phyloP scores from a whole-genome alignment of 1,139 yeast genomes.

The Zygosaccharomyces pseudobailii region DNA sequence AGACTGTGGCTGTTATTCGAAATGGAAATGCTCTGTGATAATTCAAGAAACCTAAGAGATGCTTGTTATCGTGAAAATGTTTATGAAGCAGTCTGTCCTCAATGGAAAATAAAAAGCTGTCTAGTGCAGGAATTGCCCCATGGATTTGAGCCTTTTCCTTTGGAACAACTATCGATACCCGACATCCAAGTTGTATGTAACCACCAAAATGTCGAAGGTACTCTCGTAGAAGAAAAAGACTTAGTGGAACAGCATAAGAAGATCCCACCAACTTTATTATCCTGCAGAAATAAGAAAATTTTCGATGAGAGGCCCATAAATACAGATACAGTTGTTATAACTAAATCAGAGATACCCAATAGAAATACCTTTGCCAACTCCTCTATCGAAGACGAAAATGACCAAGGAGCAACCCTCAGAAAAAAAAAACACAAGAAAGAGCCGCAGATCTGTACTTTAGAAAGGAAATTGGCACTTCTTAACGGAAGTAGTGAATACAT shows the following conservation, averaged over 20 bases:
- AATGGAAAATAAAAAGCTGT: constrained; percentile 19
- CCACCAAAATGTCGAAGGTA: constrained; percentile 1
- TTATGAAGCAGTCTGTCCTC: constrained; percentile 19
- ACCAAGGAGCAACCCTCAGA: neutral
- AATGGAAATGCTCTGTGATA: constrained; percentile 25
- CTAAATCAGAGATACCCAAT: neutral
- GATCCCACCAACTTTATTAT: constrained; percentile 19
- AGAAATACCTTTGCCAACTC: neutral
- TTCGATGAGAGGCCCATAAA: constrained; percentile 19
- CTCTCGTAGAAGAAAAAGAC: constrained; percentile 14
- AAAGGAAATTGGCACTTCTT: constrained; percentile 1
- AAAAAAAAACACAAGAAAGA: neutral
- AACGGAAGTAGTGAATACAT: neutral
- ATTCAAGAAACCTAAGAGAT: constrained; percentile 23
- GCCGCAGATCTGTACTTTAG: constrained; percentile 1
- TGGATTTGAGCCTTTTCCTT: constrained; percentile 9
- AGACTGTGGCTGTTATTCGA: constrained; percentile 32
- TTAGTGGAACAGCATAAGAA: constrained; percentile 14
- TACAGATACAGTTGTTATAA: constrained; percentile 14
- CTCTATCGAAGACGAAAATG: neutral
- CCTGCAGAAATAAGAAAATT: constrained; percentile 16
- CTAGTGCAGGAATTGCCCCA: constrained; percentile 4
- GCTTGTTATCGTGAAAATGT: constrained; percentile 25
- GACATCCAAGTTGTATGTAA: constrained; percentile 1
- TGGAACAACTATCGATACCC: constrained; percentile 11